Conservation (phyloP, 805 yeast species). For the Sugiyamaella chiloensis region DNA sequence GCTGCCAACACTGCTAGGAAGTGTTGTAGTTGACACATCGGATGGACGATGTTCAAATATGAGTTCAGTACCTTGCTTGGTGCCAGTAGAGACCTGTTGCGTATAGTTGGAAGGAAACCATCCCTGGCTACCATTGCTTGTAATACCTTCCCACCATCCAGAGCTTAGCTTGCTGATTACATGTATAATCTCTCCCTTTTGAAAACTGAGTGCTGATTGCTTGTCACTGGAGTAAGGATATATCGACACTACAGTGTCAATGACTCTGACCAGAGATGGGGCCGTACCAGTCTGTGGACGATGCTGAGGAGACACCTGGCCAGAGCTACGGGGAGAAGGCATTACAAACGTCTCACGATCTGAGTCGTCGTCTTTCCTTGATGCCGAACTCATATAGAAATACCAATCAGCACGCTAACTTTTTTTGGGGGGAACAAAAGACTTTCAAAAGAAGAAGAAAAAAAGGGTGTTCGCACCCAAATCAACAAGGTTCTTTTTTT, state of each 20-base stretch:
- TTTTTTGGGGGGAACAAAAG: no score
- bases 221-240: constrained; percentile 51
- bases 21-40: neutral
- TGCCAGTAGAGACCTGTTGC: constrained; percentile 32
- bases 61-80: neutral
- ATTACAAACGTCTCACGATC: no score
- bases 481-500: no score
- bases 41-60: constrained; percentile 1
- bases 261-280: constrained; percentile 9
- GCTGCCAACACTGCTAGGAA: constrained; percentile 1
- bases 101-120: constrained; percentile 80
- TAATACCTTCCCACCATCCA: constrained; percentile 90
- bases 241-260: constrained; percentile 58
- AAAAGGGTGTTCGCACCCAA: no score
- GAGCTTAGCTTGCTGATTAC: constrained; percentile 61
- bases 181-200: constrained; percentile 65
- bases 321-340: neutral
- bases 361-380: no score
- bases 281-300: neutral
- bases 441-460: no score
- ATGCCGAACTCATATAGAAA: no score
- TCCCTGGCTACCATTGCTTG: constrained; percentile 54
- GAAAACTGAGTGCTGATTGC: constrained; percentile 50
- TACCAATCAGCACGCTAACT: no score
- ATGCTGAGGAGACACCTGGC: neutral